A percentile compares a stretch with the other conserved stretches of the same genome.
Evolutionary conservation across 371 early-diverging fungal genomes (phyloP).

Genomic region (Mortierella sp.): DNA sequence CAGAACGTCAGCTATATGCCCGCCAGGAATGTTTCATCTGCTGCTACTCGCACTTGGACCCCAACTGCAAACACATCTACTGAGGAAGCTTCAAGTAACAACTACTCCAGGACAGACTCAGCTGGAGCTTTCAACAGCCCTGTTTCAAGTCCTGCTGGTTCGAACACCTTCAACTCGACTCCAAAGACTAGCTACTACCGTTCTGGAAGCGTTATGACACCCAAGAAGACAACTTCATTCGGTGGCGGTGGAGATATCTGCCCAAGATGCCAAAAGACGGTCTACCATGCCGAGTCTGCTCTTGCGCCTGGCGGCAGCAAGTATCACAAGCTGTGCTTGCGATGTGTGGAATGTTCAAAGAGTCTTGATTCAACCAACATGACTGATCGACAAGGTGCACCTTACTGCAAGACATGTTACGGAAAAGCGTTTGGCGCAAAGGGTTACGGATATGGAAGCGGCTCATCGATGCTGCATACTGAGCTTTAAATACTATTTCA

Average conservation of each 20-base stretch:
- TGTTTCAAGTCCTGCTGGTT: constrained; percentile 6
- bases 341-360: constrained; percentile 53
- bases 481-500: constrained; percentile 24
- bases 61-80: constrained; percentile 24
- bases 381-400: constrained; percentile 44
- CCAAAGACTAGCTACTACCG: constrained; percentile 46
- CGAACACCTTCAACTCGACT: constrained; percentile 1
- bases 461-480: constrained; percentile 46
- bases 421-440: constrained; percentile 45
- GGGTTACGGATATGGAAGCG: constrained; percentile 49
- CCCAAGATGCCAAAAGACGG: constrained; percentile 48
- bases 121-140: background rate
- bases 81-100: constrained; percentile 12
- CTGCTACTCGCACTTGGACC: constrained; percentile 44
- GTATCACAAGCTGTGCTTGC: constrained; percentile 48
- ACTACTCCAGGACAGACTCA: constrained; percentile 18
- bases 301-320: constrained; percentile 42
- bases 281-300: constrained; percentile 52
- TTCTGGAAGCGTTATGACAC: constrained; percentile 31
- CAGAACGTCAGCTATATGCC: constrained; percentile 32
- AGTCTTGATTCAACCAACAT: constrained; percentile 50
- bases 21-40: constrained; percentile 34
- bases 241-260: constrained; percentile 54
- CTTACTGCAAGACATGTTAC: constrained; percentile 48
- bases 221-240: constrained; percentile 30